Evolutionary conservation across 2,329 filamentous ascomycete genomes (phyloP), one percentile per base, ranked within the genome.

Genomic region (Sporothrix sp.): DNA sequence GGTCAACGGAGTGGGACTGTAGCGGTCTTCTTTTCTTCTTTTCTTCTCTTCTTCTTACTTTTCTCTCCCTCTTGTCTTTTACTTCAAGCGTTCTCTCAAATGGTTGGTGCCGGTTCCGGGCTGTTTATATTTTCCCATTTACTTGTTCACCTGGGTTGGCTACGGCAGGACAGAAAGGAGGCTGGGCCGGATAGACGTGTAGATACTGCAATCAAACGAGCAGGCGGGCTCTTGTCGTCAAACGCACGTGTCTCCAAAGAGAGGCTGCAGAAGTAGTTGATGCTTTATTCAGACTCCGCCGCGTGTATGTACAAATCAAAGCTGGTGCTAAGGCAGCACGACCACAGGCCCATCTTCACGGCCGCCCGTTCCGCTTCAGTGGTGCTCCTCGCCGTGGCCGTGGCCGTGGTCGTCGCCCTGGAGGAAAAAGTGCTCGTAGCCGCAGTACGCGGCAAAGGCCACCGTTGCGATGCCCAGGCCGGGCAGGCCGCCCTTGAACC

Each of bases 381-480:
- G 79, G 64, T 81, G 78, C 52, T 62, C 73, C 52, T 79, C 73
- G 47, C 62, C 72, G 51, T 79, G 72, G 56, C 70, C 72, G 57
- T 82, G 76, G 9, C 64, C 71, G 63, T 82, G 78, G 56, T 83
- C 78, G 56, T 90, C 84, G 39, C 28, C 50, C 63, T 84, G 77
- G 60, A 95, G 65, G 68, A 96, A 95, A 50, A 94, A 71, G 67
- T 93, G 80, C 73, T 98, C 93, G 69, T 88, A 95, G 54, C 79
- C 81, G 67, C 90, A 88, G 73, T 98, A 98, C 56, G 74, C 83
- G 45, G 84, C 81, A 67, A 98, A 98, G 40, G 91, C 90, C 54
- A 93, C 90, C 5, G 85, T 85, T 28, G 89, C 93, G 60, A 91
- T 95, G 57, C 93, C 93, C 61, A 98, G 76, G 55, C 93, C 93